Evolutionary conservation across 257 asterid species (phyloP), one percentile per base, ranked within the genome.

Genomic region (Nicotiana noctiflora): DNA sequence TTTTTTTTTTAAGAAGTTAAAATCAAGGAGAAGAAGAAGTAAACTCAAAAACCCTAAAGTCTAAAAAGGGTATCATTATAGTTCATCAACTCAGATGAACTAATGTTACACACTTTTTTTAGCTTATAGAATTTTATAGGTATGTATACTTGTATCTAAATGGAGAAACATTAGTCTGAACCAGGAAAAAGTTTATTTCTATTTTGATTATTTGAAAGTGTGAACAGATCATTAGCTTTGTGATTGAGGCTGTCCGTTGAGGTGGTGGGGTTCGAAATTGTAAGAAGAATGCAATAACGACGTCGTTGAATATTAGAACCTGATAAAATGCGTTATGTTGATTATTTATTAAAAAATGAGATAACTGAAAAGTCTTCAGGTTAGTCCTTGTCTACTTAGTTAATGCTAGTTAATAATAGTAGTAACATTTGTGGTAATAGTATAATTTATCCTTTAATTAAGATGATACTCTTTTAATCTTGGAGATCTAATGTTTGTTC

Each of bases 11-110:
- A 37, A 67, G 55, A 82, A 79, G 32, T 31, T 57, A 83, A 68
- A 81, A 85, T 89, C 85, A 61, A 83, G 34, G 44, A 56, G 23
- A n/a, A 62, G 51, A 66, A 66, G 0, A 66, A 34, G 4, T 9
- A 34, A 65, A 66, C 75, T 49, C 27, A 18, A 34, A 23, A 67
- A 18, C 53, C 52, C 52, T 63, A 77, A 18, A 67, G 6, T 13
- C 17, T 67, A 25, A 44, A 64, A 11, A 49, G 49, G 21, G 84
- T 60, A 37, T 7, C 0, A 37, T 37, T 83, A 80, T 78, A 85
- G 80, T 83, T 86, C 90, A 88, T 83, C 84, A 70, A 64, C 84
- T 61, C 65, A 55, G 82, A 83, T 80, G 83, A 88, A 86, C 86
- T 85, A 19, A 52, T 18, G 37, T 65, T 14, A 76, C 15, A 76